phyloP scores from a whole-genome alignment of 1,284 basidiomycete genomes.

The Sporisorium reilianum region DNA sequence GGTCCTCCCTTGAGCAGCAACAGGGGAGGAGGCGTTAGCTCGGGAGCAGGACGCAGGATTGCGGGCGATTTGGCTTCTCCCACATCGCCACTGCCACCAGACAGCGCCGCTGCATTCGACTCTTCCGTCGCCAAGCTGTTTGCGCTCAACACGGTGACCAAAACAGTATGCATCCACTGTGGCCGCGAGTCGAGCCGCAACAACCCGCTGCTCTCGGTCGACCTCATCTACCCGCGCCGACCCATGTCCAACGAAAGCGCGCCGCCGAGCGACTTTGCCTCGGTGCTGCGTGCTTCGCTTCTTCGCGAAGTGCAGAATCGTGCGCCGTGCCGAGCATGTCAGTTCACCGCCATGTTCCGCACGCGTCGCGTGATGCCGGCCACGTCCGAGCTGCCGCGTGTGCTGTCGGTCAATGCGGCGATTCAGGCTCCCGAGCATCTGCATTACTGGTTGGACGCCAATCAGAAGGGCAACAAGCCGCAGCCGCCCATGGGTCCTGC shows the following conservation, averaged over 20 bases:
- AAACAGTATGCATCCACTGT: conserved; percentile 81
- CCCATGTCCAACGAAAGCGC: conserved; percentile 73
- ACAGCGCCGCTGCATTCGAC: neutral
- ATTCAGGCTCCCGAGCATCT: conserved; percentile 82
- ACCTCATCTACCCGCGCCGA: conserved; percentile 87
- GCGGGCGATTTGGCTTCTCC: conserved; percentile 16
- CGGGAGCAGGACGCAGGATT: conserved; percentile 17
- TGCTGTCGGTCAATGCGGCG: conserved; percentile 89
- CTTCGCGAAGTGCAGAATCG: conserved; percentile 85
- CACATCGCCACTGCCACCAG: conserved; percentile 12
- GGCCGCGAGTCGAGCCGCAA: conserved; percentile 75
- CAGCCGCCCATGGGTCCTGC: conserved; percentile 7
- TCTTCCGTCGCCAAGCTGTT: conserved; percentile 36
- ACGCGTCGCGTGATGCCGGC: conserved; percentile 78
- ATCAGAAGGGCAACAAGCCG: conserved; percentile 22
- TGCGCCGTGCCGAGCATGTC: conserved; percentile 84
- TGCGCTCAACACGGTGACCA: conserved; percentile 41
- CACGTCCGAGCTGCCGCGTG: conserved; percentile 76
- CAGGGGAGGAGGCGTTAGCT: conserved; percentile 30
- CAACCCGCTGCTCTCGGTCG: conserved; percentile 72
- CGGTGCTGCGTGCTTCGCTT: conserved; percentile 81
- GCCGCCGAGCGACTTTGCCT: conserved; percentile 75
- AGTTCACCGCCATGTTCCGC: conserved; percentile 69
- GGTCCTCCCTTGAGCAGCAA: conserved; percentile 44
- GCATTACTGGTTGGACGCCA: conserved; percentile 80